phyloP scores from a whole-genome alignment of 345 rosid species.

The Eutrema japonicum region DNA sequence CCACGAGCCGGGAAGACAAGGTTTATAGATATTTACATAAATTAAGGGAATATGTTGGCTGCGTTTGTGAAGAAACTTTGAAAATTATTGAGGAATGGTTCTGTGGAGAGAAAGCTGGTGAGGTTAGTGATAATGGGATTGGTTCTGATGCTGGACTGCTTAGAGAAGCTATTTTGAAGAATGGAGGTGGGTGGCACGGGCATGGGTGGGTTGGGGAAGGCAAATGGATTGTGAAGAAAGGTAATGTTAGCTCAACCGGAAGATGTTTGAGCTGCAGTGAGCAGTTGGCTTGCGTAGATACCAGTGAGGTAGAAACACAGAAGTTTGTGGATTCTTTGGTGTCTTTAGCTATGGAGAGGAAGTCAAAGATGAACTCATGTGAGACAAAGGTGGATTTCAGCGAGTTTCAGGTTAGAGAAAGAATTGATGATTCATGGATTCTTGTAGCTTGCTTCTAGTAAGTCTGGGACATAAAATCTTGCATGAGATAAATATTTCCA shows the following conservation, averaged over 20 bases:
- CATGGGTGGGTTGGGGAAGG: slow-evolving; percentile 85
- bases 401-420: slow-evolving; percentile 67
- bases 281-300: slow-evolving; percentile 68
- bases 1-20: slow-evolving; percentile 52
- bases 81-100: slow-evolving; percentile 67
- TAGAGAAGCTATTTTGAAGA: slow-evolving; percentile 54
- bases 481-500: background rate
- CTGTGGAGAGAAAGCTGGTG: slow-evolving; percentile 43
- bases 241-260: slow-evolving; percentile 53
- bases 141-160: slow-evolving; percentile 43
- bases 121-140: slow-evolving; percentile 36
- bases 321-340: slow-evolving; percentile 69
- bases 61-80: slow-evolving; percentile 62
- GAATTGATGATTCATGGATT: background rate
- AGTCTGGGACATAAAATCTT: background rate
- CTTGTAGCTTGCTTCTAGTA: slow-evolving; percentile 3
- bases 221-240: slow-evolving; percentile 64
- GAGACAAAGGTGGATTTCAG: slow-evolving; percentile 67
- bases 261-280: slow-evolving; percentile 67
- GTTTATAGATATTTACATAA: slow-evolving; percentile 83
- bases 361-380: slow-evolving; percentile 56
- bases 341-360: slow-evolving; percentile 79
- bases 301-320: slow-evolving; percentile 63
- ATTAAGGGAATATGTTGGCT: slow-evolving; percentile 61
- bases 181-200: slow-evolving; percentile 96